Conservation (phyloP, 352 stramenopile species). For the Globisporangium cystogenes region DNA sequence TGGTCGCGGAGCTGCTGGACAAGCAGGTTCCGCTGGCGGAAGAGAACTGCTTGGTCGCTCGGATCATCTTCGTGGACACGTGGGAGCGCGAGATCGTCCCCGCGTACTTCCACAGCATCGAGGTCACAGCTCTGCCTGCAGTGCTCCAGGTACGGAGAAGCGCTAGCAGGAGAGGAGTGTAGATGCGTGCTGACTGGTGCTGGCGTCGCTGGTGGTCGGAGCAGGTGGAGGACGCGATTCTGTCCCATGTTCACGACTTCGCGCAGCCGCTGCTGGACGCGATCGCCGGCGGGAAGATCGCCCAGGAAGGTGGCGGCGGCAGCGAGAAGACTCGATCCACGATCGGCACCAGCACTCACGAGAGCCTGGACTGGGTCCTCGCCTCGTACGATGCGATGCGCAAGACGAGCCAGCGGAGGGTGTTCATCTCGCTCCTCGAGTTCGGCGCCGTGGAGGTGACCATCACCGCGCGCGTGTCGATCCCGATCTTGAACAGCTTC, state of each 20-base stretch:
- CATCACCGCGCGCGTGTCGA: conserved; percentile 69
- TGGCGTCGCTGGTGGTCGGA: not conserved
- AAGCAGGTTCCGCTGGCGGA: conserved; percentile 29
- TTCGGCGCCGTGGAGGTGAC: conserved; percentile 59
- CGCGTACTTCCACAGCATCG: conserved; percentile 66
- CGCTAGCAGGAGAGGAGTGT: not conserved
- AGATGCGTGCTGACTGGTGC: not conserved
- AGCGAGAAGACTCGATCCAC: not conserved
- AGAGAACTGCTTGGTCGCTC: conserved; percentile 24
- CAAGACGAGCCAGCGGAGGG: conserved; percentile 38
- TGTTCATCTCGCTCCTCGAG: conserved; percentile 57
- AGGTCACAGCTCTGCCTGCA: conserved; percentile 47
- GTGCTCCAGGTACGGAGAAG: conserved; percentile 61
- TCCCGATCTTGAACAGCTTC: conserved; percentile 78
- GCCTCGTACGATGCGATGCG: conserved; percentile 11
- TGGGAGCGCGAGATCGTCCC: conserved; percentile 32
- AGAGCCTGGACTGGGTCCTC: conserved; percentile 5
- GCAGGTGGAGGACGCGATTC: conserved; percentile 55
- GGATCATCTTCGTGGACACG: conserved; percentile 58
- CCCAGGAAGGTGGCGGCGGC: not conserved
- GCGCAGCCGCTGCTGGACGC: conserved; percentile 35
- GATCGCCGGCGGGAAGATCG: conserved; percentile 7
- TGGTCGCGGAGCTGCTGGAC: conserved; percentile 31
- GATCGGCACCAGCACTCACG: not conserved
- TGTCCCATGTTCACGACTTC: conserved; percentile 41